Evolutionary conservation across 495 filamentous ascomycete genomes (phyloP), one percentile per base, ranked within the genome.

Genomic region (Neurospora discreta): DNA sequence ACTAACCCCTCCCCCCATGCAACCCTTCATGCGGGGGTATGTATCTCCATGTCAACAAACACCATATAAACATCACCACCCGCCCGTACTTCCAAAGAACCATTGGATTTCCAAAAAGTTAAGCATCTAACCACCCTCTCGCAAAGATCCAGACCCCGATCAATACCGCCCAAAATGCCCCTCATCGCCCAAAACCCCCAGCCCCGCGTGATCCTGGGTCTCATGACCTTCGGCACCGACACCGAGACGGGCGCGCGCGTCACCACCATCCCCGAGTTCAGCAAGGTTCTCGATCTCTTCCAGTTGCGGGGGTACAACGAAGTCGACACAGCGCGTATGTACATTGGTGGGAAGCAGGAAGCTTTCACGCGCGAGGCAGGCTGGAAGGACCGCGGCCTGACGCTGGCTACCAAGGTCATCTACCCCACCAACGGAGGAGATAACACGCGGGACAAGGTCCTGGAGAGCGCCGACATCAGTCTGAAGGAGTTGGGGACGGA

Each of bases 341-440:
- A 98, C 77, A 80, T 92, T 36, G 88, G 80, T 30, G 88, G 91
- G 42, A 81, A 88, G 68, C 94, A 98, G 76, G 95, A 98, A 80
- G 90, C 88, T 16, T 97, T 91, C 77, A 96, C 93, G 0, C 83
- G 86, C 18, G 84, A 91, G 72, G 90, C 92, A 0, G 84, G 86
- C 15, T 98, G 92, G 92, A 90, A 92, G 77, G 89, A 94, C 65
- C 87, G 91, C 58, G 93, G 94, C 1, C 80, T 98, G 73, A 93
- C 88, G 3, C 76, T 97, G 36, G 95, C 95, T 13, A 97, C 95
- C 9, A 98, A 98, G 81, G 79, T 87, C 15, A 30, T 30, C 72
- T 95, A 95, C 73, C 94, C 94, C 0, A 70, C 70, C 10, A 68
- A 81, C 5, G 80, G 86, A 1, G 89, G 90, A 7, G 80, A 73